Evolutionary conservation across 345 rosid genomes (phyloP).

Genomic region (Streptanthus diversifolius): DNA sequence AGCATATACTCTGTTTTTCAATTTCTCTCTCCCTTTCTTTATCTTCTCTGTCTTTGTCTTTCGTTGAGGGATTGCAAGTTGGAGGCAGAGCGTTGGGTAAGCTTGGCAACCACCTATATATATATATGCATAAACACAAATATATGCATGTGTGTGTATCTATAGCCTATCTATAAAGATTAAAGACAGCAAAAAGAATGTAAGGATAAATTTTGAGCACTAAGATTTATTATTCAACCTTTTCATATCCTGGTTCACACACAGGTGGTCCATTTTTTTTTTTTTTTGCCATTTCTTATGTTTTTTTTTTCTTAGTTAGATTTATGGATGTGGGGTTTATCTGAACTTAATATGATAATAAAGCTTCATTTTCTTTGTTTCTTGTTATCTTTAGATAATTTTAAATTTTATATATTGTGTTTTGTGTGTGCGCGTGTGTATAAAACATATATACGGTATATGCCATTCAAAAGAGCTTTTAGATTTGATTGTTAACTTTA

Average conservation of each 20-base stretch:
- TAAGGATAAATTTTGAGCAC: constrained; percentile 35
- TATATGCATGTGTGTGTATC: constrained; percentile 1
- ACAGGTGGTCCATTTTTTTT: constrained; percentile 28
- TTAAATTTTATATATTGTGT: neutral
- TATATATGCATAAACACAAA: constrained; percentile 15
- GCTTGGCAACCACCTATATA: constrained; percentile 25
- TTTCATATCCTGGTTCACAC: constrained; percentile 28
- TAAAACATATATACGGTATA: neutral
- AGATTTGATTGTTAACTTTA: neutral
- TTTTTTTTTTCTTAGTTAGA: neutral
- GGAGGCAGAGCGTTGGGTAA: constrained; percentile 24
- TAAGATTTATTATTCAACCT: constrained; percentile 27
- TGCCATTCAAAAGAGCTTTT: neutral
- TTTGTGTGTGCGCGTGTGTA: neutral
- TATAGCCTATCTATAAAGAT: neutral
- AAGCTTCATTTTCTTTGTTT: neutral
- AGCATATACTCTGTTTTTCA: neutral
- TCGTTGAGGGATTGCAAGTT: constrained; percentile 7
- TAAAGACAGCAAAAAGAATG: constrained; percentile 31
- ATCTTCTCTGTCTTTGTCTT: neutral
- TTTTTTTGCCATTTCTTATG: neutral
- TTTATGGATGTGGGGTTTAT: neutral
- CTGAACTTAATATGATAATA: neutral
- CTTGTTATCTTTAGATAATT: neutral
- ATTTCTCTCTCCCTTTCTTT: neutral